phyloP scores from a whole-genome alignment of 176 grass and related monocot species.

The Bolboschoenus planiculmis region DNA sequence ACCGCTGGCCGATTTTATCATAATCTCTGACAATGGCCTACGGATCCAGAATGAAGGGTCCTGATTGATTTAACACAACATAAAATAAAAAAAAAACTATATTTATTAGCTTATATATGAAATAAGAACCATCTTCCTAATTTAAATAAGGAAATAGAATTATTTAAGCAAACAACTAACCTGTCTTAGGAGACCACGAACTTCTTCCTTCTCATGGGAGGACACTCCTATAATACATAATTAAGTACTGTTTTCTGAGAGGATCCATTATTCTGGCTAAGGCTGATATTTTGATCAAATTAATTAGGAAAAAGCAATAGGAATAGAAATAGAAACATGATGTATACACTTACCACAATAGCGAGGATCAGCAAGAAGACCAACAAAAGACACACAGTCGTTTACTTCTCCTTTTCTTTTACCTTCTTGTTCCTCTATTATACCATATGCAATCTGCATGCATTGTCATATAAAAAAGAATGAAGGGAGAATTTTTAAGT shows the following conservation, averaged over 20 bases:
- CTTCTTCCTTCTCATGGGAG: constrained; percentile 98
- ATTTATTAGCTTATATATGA: background rate
- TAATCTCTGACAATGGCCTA: constrained; percentile 82
- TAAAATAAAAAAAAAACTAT: background rate
- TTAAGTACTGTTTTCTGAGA: background rate
- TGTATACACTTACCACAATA: constrained; percentile 46
- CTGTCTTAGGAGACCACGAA: constrained; percentile 70
- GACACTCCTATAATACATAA: constrained; percentile 54
- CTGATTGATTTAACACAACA: constrained; percentile 30
- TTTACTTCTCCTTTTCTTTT: constrained; percentile 43
- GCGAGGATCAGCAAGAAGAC: constrained; percentile 83
- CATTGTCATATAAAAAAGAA: constrained; percentile 1
- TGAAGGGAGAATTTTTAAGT: background rate
- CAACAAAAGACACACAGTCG: constrained; percentile 82
- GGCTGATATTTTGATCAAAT: background rate
- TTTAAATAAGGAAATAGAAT: background rate
- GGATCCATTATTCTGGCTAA: background rate
- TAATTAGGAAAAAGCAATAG: background rate
- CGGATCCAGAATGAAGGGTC: constrained; percentile 66
- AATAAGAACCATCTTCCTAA: background rate
- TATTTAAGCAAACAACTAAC: constrained; percentile 42
- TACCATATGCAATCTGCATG: constrained; percentile 70
- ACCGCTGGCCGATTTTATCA: constrained; percentile 78
- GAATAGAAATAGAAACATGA: background rate
- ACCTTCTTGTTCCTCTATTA: constrained; percentile 82